Base-by-base conservation (phyloP, 305 asterid species). In the Lippia alba region DNA sequence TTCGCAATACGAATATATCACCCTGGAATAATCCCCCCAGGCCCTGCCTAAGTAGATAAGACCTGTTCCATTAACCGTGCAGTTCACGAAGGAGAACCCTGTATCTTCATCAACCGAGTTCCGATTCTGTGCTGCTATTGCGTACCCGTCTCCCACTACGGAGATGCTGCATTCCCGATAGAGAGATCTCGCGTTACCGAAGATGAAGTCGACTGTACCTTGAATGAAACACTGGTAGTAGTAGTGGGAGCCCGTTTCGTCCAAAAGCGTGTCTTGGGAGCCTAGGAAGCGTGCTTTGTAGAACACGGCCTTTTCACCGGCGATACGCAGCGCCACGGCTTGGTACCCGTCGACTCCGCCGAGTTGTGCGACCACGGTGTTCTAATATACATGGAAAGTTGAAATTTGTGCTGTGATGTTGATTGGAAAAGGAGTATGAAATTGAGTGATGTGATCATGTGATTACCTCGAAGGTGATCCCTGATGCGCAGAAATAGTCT, bases 121-220 rank as follows among this genome's bases (percentile, higher is more conserved):
- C 56, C 97, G 82, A 34, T 84, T 85, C 6, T 87, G 90, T 9
- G 96, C 96, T 56, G 98, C 96, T 53, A 90, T 69, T 5, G 97
- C 96, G 5, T n/a, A 76, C 30, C 81, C 87, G 1, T 74, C 56
- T 0, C 75, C 91, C 46, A 84, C 74, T 1, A 90, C 85, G 3
- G 83, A 79, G 0, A 90, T 76, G 9, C 41, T 61, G 65, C 98
- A 90, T 4, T 73, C 86, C 96, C 80, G 79, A 68, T 83, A 92
- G 18, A 90, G 77, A 0, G 98, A 92, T 57, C 64, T 92, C 6
- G 88, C 96, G 12, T 89, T 79, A 8, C 98, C 97, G 46, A 82
- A 89, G 32, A 92, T 89, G 88, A 92, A 90, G 64, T 92, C 98
- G 0, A 81, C 83, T 0, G 93, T 74, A 69, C 98, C 98, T 76